Evolutionary conservation across 441 rosid genomes (phyloP).

Genomic region (Gossypium gossypioides): DNA sequence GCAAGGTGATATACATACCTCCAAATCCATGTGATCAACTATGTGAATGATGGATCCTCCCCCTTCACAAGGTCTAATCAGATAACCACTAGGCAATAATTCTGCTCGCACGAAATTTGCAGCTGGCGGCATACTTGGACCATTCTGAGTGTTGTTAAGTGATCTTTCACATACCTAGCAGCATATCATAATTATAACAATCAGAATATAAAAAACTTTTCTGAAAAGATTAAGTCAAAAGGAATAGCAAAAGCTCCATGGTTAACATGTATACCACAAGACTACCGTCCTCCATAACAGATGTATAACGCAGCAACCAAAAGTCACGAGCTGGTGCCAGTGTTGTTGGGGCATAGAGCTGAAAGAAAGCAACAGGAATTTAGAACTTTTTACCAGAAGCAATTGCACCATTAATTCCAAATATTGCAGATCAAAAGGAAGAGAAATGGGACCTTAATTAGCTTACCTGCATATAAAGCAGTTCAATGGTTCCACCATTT

Average conservation of each 20-base stretch:
- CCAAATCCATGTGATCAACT: constrained; percentile 62
- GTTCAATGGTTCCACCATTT: constrained; percentile 59
- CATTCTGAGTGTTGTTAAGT: constrained; percentile 59
- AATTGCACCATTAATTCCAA: background rate
- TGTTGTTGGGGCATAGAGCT: constrained; percentile 74
- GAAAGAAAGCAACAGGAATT: background rate
- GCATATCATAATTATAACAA: background rate
- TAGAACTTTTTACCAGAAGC: background rate
- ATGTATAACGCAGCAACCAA: constrained; percentile 68
- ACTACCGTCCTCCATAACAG: constrained; percentile 67
- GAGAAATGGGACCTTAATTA: background rate
- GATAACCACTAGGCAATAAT: constrained; percentile 56
- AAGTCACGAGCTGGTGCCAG: constrained; percentile 71
- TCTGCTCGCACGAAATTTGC: constrained; percentile 60
- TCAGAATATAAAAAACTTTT: background rate
- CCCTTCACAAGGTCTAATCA: constrained; percentile 71
- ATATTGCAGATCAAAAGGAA: background rate
- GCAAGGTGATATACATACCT: constrained; percentile 26
- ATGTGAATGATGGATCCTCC: constrained; percentile 67
- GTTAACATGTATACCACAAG: constrained; percentile 42
- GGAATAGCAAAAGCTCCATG: background rate
- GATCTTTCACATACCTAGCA: constrained; percentile 55
- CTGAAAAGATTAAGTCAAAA: background rate
- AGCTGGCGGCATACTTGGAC: constrained; percentile 67
- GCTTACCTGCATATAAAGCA: constrained; percentile 60